Percentiles rank a stretch among this genome's conserved stretches.
Evolutionary conservation across 306 rosid species (phyloP).

Genomic region (Acacia confusa): DNA sequence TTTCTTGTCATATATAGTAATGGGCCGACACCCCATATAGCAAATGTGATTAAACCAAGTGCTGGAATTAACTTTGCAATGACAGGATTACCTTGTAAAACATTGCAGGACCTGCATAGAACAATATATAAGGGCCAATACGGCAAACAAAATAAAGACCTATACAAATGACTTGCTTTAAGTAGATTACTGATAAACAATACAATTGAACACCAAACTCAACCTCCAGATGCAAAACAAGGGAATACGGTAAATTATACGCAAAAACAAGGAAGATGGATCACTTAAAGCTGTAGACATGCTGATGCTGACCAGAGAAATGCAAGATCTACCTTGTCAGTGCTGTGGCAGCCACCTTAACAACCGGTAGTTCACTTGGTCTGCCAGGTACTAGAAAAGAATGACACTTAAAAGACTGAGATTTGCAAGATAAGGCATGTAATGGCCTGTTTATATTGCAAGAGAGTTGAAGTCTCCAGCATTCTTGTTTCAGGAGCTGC

Average conservation of each 20-base stretch:
- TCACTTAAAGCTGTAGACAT: conserved; percentile 18
- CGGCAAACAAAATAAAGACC: not conserved
- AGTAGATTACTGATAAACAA: not conserved
- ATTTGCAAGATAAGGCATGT: conserved; percentile 49
- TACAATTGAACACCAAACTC: not conserved
- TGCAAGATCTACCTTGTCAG: conserved; percentile 57
- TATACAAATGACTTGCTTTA: conserved; percentile 2
- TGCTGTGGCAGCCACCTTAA: conserved; percentile 51
- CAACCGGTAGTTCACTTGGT: conserved; percentile 43
- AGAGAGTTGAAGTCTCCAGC: conserved; percentile 42
- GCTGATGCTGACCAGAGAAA: not conserved
- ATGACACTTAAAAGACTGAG: conserved; percentile 61
- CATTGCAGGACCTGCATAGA: conserved; percentile 62
- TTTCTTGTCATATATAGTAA: conserved; percentile 62
- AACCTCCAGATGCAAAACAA: not conserved
- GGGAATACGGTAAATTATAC: not conserved
- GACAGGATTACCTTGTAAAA: conserved; percentile 63
- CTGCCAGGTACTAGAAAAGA: conserved; percentile 54
- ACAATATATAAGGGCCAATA: not conserved
- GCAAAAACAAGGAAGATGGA: not conserved
- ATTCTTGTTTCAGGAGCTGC: conserved; percentile 54
- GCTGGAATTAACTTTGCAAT: conserved; percentile 68
- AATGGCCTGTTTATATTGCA: conserved; percentile 43
- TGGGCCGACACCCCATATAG: conserved; percentile 86
- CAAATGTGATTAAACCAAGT: conserved; percentile 63